Percentiles rank a stretch among this genome's conserved stretches.
Evolutionary conservation across 179 eudicot genomes (phyloP).

Genomic region (Vitellaria paradoxa): DNA sequence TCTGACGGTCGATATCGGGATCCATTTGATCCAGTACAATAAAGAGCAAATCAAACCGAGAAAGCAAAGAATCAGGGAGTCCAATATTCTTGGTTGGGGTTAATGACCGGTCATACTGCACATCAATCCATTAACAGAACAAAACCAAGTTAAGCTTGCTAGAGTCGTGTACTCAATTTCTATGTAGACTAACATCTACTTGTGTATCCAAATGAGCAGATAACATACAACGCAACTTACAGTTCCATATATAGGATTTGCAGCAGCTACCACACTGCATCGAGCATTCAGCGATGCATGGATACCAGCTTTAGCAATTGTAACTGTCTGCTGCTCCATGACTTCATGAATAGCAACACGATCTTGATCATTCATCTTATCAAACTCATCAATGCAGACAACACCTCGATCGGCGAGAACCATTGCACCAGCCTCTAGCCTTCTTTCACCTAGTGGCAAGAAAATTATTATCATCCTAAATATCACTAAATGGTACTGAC

Average conservation of each 20-base stretch:
- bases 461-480: constrained; percentile 5
- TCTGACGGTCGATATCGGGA: constrained; percentile 85
- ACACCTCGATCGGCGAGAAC: constrained; percentile 99
- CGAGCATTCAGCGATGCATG: constrained; percentile 99
- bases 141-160: neutral
- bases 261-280: constrained; percentile 99
- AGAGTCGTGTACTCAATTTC: neutral
- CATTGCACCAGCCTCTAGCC: constrained; percentile 99
- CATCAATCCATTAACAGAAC: constrained; percentile 10
- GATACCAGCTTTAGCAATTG: constrained; percentile 99
- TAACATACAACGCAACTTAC: constrained; percentile 40
- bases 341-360: constrained; percentile 99
- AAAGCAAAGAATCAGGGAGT: constrained; percentile 93
- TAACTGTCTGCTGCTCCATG: constrained; percentile 99
- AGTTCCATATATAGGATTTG: constrained; percentile 99
- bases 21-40: constrained; percentile 99
- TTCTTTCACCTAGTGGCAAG: constrained; percentile 74
- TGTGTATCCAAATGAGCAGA: constrained; percentile 1
- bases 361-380: constrained; percentile 98
- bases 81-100: constrained; percentile 99
- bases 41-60: constrained; percentile 94
- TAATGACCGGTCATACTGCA: constrained; percentile 94
- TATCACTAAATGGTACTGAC: neutral
- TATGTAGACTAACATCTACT: neutral
- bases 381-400: constrained; percentile 98